Conservation (phyloP, 192 early-diverging fungal genomes). For the Mortierella antarctica region DNA sequence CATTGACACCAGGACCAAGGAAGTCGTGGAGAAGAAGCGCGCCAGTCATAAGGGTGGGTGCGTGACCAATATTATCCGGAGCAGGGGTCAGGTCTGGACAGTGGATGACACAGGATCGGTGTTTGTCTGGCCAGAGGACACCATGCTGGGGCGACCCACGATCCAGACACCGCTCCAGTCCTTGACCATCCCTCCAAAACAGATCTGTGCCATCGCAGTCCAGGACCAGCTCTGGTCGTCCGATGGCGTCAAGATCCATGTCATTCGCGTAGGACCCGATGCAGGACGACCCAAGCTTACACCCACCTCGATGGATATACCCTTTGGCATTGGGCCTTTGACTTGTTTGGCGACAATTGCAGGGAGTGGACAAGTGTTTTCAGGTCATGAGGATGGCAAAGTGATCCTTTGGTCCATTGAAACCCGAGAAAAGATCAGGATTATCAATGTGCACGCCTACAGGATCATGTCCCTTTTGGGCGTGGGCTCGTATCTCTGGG, state of each 20-base stretch:
- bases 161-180: slow-evolving; percentile 49
- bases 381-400: slow-evolving; percentile 85
- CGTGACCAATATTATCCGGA: slow-evolving; percentile 68
- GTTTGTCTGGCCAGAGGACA: slow-evolving; percentile 63
- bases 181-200: slow-evolving; percentile 57
- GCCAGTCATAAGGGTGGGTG: slow-evolving; percentile 42
- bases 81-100: slow-evolving; percentile 71
- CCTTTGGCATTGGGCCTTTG: slow-evolving; percentile 66
- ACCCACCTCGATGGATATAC: slow-evolving; percentile 47
- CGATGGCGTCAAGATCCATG: slow-evolving; percentile 66
- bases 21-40: slow-evolving; percentile 48
- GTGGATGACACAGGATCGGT: slow-evolving; percentile 73
- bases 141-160: slow-evolving; percentile 45
- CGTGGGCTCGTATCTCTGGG: slow-evolving; percentile 80
- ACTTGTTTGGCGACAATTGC: slow-evolving; percentile 64
- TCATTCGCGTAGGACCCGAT: slow-evolving; percentile 58
- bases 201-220: slow-evolving; percentile 62
- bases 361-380: slow-evolving; percentile 64
- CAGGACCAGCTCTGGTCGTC: slow-evolving; percentile 70
- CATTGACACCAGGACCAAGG: slow-evolving; percentile 56
- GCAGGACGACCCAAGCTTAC: slow-evolving; percentile 32
- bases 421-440: slow-evolving; percentile 55
- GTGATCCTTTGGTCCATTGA: slow-evolving; percentile 75
- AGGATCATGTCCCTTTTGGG: slow-evolving; percentile 70
- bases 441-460: slow-evolving; percentile 71